phyloP scores from a whole-genome alignment of 2,329 filamentous ascomycete genomes.

The Aspergillus sp. region DNA sequence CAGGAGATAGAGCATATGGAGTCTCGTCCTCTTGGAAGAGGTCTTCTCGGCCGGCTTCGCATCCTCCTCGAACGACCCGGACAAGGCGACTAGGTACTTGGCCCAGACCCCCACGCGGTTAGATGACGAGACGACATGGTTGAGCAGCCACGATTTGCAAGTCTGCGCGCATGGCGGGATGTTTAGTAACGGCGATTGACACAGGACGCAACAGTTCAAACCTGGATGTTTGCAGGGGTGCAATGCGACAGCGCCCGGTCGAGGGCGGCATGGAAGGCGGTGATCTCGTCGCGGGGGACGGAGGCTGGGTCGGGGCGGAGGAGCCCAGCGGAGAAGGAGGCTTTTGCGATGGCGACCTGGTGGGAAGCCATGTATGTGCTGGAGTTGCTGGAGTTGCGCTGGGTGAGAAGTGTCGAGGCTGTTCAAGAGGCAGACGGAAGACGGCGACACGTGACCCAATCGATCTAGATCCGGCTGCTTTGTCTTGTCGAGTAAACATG shows the following conservation, averaged over 20 bases:
- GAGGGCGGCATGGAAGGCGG: conserved; percentile 58
- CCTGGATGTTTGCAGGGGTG: conserved; percentile 76
- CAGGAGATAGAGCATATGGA: conserved; percentile 69
- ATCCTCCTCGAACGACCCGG: conserved; percentile 45
- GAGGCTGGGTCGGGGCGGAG: conserved; percentile 65
- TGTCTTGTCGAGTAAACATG: too few species aligned
- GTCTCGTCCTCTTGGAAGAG: conserved; percentile 57
- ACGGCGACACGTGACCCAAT: too few species aligned
- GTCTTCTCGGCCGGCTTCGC: conserved; percentile 23
- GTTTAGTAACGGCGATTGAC: conserved; percentile 28
- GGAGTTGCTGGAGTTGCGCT: too few species aligned
- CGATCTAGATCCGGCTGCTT: too few species aligned
- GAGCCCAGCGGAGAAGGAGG: conserved; percentile 64
- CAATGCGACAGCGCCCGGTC: conserved; percentile 59
- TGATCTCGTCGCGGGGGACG: conserved; percentile 59
- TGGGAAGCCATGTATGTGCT: conserved; percentile 66
- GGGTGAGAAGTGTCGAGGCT: too few species aligned
- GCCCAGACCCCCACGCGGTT: conserved; percentile 58
- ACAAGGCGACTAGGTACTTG: conserved; percentile 64
- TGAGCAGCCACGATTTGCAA: conserved; percentile 78
- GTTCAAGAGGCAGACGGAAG: too few species aligned
- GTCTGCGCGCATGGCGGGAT: conserved; percentile 46
- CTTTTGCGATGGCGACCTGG: conserved; percentile 67
- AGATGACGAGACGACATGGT: conserved; percentile 59
- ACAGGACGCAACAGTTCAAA: conserved; percentile 48